Conservation (phyloP, 225 moss, liverwort and hornwort species). For the Pseudoscleropodium purum region DNA sequence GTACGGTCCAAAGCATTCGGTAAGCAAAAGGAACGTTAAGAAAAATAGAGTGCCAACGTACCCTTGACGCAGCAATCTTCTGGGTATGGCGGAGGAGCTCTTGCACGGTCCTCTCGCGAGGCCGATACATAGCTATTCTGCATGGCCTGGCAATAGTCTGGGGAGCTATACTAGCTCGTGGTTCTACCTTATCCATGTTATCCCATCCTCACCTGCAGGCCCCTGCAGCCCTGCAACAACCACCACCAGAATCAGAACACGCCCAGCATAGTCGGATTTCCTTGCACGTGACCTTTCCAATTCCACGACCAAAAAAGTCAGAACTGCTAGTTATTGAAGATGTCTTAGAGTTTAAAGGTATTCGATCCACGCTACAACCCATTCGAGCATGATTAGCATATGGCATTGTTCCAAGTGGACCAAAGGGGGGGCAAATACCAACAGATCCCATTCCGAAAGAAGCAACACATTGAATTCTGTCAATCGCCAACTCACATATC, state of each 20-base stretch:
- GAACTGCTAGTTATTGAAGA: background rate
- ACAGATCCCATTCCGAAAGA: background rate
- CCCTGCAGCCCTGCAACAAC: slow-evolving; percentile 15
- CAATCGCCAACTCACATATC: background rate
- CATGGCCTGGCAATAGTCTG: slow-evolving; percentile 14
- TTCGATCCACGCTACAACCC: background rate
- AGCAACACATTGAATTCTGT: background rate
- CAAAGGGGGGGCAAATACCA: background rate
- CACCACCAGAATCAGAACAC: background rate
- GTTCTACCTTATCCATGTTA: slow-evolving; percentile 46
- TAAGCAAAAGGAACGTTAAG: background rate
- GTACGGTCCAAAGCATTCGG: background rate
- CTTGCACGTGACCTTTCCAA: background rate
- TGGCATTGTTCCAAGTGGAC: background rate
- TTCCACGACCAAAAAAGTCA: background rate
- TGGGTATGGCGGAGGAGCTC: slow-evolving; percentile 49
- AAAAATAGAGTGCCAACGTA: background rate
- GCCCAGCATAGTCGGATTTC: background rate
- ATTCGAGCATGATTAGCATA: background rate
- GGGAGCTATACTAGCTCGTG: slow-evolving; percentile 27
- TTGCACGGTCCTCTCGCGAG: slow-evolving; percentile 47
- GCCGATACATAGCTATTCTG: slow-evolving; percentile 34
- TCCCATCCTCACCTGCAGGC: slow-evolving; percentile 30
- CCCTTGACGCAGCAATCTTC: slow-evolving; percentile 34
- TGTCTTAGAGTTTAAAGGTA: background rate